A percentile compares a stretch with the other conserved stretches of the same genome.
Conservation (phyloP, 331 rosid species). For the Quercus tomentella region DNA sequence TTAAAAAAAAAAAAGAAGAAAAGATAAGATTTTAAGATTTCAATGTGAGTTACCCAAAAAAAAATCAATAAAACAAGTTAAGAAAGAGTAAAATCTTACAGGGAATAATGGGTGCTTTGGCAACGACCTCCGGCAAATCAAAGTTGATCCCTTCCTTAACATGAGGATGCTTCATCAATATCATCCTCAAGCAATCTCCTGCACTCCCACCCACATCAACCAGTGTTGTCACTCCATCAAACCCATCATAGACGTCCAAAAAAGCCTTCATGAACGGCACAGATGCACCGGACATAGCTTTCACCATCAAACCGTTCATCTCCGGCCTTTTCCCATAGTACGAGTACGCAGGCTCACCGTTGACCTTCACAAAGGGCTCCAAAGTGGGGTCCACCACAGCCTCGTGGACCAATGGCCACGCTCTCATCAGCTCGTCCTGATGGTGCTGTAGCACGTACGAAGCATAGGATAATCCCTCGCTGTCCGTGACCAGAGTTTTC, state of each 20-base stretch:
- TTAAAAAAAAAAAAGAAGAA: no score
- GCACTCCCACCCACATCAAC: slow-evolving; percentile 98
- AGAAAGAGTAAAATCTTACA: slow-evolving; percentile 19
- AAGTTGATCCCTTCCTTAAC: slow-evolving; percentile 66
- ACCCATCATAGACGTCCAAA: slow-evolving; percentile 64
- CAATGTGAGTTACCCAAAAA: no score
- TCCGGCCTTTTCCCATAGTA: slow-evolving; percentile 66
- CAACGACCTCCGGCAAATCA: slow-evolving; percentile 81
- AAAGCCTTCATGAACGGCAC: slow-evolving; percentile 76
- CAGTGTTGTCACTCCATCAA: slow-evolving; percentile 48
- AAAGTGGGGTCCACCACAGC: slow-evolving; percentile 62
- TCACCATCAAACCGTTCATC: slow-evolving; percentile 80
- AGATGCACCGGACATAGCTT: slow-evolving; percentile 83
- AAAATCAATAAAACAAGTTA: no score
- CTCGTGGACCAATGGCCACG: slow-evolving; percentile 89
- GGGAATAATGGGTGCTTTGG: slow-evolving; percentile 60
- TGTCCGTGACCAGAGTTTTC: slow-evolving; percentile 56
- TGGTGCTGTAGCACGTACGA: slow-evolving; percentile 83
- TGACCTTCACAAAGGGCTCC: slow-evolving; percentile 78
- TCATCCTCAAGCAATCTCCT: slow-evolving; percentile 87
- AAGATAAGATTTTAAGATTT: no score
- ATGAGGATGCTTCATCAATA: slow-evolving; percentile 45
- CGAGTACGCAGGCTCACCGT: slow-evolving; percentile 63
- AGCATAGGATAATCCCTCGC: slow-evolving; percentile 54
- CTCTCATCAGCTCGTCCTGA: slow-evolving; percentile 75